Conservation (phyloP, 495 filamentous ascomycete genomes). For the Tetracladium setigerum region DNA sequence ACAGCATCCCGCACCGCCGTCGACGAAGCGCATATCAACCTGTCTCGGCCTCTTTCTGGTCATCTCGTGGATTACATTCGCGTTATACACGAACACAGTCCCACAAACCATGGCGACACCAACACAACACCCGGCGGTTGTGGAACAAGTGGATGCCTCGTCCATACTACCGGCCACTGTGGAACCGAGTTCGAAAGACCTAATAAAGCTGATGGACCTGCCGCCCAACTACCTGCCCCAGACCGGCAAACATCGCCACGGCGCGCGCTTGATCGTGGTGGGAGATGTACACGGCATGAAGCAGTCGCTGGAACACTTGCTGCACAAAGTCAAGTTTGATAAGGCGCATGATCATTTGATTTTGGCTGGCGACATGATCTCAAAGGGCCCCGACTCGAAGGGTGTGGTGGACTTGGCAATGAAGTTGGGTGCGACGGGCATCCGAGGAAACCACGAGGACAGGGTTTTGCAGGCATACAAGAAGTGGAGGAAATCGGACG, state of each 20-base stretch:
- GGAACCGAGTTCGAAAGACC: conserved; percentile 8
- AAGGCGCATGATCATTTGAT: conserved; percentile 63
- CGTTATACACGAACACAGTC: no score
- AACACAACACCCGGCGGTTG: no score
- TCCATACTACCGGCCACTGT: no score
- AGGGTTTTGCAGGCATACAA: conserved; percentile 49
- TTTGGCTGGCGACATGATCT: conserved; percentile 75
- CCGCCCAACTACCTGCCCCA: conserved; percentile 28
- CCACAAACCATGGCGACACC: no score
- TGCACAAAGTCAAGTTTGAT: conserved; percentile 61
- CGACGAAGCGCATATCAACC: no score
- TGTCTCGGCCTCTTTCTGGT: no score
- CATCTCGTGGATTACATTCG: no score
- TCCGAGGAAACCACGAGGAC: conserved; percentile 94
- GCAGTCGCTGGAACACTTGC: conserved; percentile 53
- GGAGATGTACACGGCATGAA: conserved; percentile 90
- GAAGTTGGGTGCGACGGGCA: conserved; percentile 60
- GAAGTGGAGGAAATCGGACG: neutral
- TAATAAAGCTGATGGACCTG: conserved; percentile 26
- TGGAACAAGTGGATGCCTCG: no score
- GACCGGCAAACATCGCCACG: conserved; percentile 16
- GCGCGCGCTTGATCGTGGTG: conserved; percentile 54
- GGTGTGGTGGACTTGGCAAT: conserved; percentile 73
- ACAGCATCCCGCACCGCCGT: no score
- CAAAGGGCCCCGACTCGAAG: conserved; percentile 77